phyloP scores from a whole-genome alignment of 2,329 filamentous ascomycete species.

The Hymenoscyphus scutula region DNA sequence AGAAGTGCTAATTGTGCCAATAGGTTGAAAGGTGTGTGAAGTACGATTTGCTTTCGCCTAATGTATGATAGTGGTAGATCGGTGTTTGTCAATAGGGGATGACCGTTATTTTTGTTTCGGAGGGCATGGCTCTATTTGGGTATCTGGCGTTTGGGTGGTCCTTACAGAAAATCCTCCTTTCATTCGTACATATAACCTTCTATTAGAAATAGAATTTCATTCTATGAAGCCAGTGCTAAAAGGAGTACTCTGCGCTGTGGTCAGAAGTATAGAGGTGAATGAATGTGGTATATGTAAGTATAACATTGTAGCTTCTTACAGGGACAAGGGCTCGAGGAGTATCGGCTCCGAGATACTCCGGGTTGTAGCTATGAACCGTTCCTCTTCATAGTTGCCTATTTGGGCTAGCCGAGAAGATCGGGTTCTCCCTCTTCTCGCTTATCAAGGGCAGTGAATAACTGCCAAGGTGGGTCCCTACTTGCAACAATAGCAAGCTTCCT shows the following conservation, averaged over 20 bases:
- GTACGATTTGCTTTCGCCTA: constrained; percentile 84
- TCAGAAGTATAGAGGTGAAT: background rate
- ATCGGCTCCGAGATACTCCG: background rate
- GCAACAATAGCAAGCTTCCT: background rate
- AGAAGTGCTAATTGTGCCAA: constrained; percentile 3
- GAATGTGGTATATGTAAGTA: background rate
- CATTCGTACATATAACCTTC: background rate
- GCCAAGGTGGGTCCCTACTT: background rate
- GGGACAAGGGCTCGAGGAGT: background rate
- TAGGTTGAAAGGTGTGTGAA: constrained; percentile 86
- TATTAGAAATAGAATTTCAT: background rate
- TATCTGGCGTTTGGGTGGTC: background rate
- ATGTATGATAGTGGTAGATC: constrained; percentile 55
- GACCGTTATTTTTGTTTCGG: background rate
- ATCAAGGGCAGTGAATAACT: background rate
- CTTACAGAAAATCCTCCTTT: background rate
- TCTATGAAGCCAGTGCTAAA: background rate
- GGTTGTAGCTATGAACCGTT: no score
- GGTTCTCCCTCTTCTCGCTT: background rate
- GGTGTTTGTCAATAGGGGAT: background rate
- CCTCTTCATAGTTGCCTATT: background rate
- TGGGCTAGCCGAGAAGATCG: background rate
- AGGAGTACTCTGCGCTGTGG: background rate
- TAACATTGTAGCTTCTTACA: background rate
- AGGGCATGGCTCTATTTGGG: background rate